phyloP scores from a whole-genome alignment of 2,329 filamentous ascomycete genomes.

The Metarhizium sp. region DNA sequence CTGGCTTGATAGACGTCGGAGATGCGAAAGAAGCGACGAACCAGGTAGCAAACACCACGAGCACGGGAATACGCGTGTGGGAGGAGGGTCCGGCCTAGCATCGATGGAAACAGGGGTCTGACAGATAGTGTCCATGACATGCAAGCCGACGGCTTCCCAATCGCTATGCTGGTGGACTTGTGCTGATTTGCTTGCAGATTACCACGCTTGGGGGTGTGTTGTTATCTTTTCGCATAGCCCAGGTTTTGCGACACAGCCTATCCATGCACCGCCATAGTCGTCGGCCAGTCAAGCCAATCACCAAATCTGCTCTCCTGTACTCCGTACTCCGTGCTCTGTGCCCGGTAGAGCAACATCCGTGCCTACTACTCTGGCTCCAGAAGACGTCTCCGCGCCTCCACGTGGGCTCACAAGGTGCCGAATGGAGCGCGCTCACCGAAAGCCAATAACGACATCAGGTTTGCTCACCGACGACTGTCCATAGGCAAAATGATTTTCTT shows the following conservation, averaged over 20 bases:
- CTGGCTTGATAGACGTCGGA: too few relatives aligned
- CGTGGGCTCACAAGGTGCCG: slow-evolving; percentile 2
- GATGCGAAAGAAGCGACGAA: too few relatives aligned
- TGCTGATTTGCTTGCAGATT: not conserved
- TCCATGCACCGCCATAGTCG: not conserved
- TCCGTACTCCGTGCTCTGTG: not conserved
- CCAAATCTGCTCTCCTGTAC: not conserved
- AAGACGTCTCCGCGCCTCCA: slow-evolving; percentile 1
- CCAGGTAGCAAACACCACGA: not conserved
- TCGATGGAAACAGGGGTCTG: not conserved
- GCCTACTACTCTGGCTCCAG: not conserved
- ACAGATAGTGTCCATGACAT: not conserved
- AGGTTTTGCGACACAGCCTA: not conserved
- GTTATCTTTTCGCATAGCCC: not conserved
- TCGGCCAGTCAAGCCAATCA: not conserved
- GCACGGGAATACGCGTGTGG: not conserved
- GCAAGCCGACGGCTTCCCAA: not conserved
- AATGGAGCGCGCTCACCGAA: not conserved
- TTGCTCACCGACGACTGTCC: not conserved
- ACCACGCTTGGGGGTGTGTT: not conserved
- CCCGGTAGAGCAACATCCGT: not conserved
- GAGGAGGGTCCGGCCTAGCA: not conserved
- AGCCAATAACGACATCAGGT: slow-evolving; percentile 3
- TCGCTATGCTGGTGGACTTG: not conserved
- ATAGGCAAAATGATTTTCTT: too few relatives aligned